Base-by-base conservation (phyloP, 441 rosid genomes). In the Gossypium trilobum region DNA sequence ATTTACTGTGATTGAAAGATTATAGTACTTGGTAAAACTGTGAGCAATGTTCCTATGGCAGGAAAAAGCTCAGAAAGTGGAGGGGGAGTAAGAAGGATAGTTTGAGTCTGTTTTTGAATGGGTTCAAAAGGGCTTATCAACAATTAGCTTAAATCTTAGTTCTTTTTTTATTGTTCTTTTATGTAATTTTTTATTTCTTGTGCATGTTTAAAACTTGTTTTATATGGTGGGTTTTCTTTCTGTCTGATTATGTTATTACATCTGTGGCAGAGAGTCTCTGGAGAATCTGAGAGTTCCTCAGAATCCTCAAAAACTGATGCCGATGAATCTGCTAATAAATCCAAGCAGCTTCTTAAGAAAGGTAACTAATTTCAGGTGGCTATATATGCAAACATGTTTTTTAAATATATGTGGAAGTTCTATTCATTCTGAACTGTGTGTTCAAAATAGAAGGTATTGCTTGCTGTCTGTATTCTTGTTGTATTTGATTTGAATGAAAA, bases 261-360 rank as follows among this genome's bases (percentile, higher is more conserved):
- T 46, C 46, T 74, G 52, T 78, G 71, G 19, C 79, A 82, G 87
- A 77, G 82, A 75, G 80, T 91, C 67, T 72, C 86, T 48, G 88
- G 86, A 74, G 93, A 87, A 70, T 8, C 82, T 57, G 87, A 87
- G 58, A 77, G 85, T 73, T 82, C 90, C 59, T 58, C 82, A 1
- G 81, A 84, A 79, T 76, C 83, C 55, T 78, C 86, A 17, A 84
- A 86, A 73, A 73, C 92, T 66, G 89, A 84, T 76, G 81, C 61
- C 78, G 79, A 75, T 54, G 89, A 84, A 31, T 62, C 86, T 76
- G 75, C 77, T 75, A 85, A 82, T 71, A 86, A 77, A 79, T 74
- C 83, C 39, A 87, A 80, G 73, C 83, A 71, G 74, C 88, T 83
- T 20, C 84, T 91, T 50, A 87, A 78, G 75, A 92, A 86, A 86